phyloP scores from a whole-genome alignment of 345 rosid genomes.

The Acer campestre region DNA sequence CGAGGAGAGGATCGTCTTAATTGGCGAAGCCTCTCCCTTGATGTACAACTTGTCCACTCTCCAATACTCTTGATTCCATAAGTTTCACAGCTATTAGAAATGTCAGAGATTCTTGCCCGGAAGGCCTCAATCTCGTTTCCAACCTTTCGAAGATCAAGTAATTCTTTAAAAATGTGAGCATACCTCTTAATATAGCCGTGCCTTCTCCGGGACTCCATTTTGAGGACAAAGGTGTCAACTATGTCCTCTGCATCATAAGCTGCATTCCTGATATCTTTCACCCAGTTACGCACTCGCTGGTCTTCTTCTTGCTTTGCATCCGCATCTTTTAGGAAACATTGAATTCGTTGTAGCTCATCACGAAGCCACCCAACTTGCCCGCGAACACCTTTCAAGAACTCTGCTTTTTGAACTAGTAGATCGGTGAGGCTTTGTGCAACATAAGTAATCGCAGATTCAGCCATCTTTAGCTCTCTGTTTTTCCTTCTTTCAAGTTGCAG shows the following conservation, averaged over 20 bases:
- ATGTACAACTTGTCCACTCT: constrained; percentile 13
- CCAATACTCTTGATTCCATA: constrained; percentile 29
- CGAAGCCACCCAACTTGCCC: constrained; percentile 31
- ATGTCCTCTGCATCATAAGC: constrained; percentile 43
- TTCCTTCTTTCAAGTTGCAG: background rate
- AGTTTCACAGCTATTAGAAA: constrained; percentile 25
- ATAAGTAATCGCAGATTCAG: constrained; percentile 29
- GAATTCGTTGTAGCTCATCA: constrained; percentile 33
- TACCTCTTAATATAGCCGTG: constrained; percentile 9
- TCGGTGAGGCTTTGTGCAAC: background rate
- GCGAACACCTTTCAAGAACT: constrained; percentile 20
- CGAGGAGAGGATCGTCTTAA: constrained; percentile 33
- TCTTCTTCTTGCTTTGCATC: constrained; percentile 36
- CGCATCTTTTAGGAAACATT: constrained; percentile 41
- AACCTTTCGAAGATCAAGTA: constrained; percentile 22
- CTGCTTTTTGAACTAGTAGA: constrained; percentile 19
- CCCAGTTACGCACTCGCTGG: constrained; percentile 38
- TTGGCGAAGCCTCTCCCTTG: constrained; percentile 22
- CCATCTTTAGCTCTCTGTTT: constrained; percentile 12
- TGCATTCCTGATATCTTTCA: constrained; percentile 32
- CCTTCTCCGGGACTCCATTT: constrained; percentile 24
- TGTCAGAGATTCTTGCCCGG: constrained; percentile 16
- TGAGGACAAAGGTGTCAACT: constrained; percentile 29
- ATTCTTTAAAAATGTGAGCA: constrained; percentile 1
- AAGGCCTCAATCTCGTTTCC: constrained; percentile 7